Base-by-base conservation (phyloP, 2,329 filamentous ascomycete species). In the Aspergillus brasiliensis region DNA sequence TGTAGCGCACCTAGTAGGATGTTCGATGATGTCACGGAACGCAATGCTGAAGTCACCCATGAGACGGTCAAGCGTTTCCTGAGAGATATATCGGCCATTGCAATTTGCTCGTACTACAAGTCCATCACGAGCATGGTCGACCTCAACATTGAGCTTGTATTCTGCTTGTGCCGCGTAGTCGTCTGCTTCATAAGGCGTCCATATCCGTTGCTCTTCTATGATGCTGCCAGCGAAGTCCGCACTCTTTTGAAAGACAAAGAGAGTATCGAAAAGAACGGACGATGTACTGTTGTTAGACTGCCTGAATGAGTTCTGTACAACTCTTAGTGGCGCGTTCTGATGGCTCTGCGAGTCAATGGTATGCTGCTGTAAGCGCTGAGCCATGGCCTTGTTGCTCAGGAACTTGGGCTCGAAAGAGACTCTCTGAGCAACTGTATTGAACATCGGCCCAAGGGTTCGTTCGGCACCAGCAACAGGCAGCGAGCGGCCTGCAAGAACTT, bases 401-500 rank as follows among this genome's bases (percentile, higher is more conserved):
- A 77, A 56, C 4, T 68, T 68, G 2, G 67, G 58, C 25, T 74
- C 67, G 21, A 80, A 63, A 3, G 60, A 65, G 37, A 81, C 63
- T 13, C 75, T 70, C 56, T 78, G 78, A 0, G 83, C 81, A 15
- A 85, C 75, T 0, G 82, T 84, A 65, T 85, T 85, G 77, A 85
- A 85, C 60, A 85, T 70, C 0, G 83, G 83, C 0, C 83, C 83
- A 47, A 83, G 74, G 6, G 82, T 75, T 3, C 67, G 66, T 52
- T 84, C 81, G 5, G 79, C 80, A 13, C 72, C 73, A 31, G 81
- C 77, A 19, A 80, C 72, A 40, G 80, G 75, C 40, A 85, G 73
- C 2, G 76, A 81, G 57, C 83, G 75, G 13, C 83, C 83, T 5
- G 83, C 82, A 1, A 84, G 77, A 4, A 85, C 77, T 44, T 82